Evolutionary conservation across 176 grass and related monocot genomes (phyloP).

Genomic region (barley (Hordeum vulgare)): DNA sequence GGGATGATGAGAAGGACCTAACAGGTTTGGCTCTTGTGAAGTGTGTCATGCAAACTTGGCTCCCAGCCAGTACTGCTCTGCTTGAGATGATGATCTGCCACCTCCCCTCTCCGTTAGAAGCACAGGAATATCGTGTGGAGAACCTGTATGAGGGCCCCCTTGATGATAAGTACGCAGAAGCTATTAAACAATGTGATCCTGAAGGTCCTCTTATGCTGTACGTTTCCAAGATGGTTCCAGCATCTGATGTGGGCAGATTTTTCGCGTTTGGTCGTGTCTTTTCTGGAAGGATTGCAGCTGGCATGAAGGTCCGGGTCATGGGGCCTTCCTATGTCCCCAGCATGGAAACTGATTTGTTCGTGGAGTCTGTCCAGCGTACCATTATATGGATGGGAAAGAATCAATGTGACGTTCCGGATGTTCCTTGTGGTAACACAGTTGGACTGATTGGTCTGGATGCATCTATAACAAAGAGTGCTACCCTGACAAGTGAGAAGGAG

Average conservation of each 20-base stretch:
- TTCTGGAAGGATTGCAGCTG: neutral
- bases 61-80: neutral
- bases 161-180: neutral
- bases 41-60: neutral
- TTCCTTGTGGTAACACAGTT: constrained; percentile 29
- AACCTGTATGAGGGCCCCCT: neutral
- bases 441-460: constrained; percentile 49
- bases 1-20: neutral
- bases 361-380: constrained; percentile 49
- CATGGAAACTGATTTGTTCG: constrained; percentile 43
- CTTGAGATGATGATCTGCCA: neutral
- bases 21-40: neutral
- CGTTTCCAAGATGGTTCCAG: neutral
- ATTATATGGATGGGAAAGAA: constrained; percentile 66
- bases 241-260: neutral
- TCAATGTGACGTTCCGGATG: constrained; percentile 33
- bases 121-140: neutral
- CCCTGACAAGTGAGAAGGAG: constrained; percentile 9
- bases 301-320: constrained; percentile 7
- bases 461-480: constrained; percentile 50
- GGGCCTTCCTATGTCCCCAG: constrained; percentile 55
- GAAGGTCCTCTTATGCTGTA: neutral
- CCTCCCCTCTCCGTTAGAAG: neutral
- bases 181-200: neutral
- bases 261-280: neutral